These are phyloP conservation scores for Sedum album DNA, from an alignment of 164 flowering plant genomes.

Conservation along the genomic window DNA sequence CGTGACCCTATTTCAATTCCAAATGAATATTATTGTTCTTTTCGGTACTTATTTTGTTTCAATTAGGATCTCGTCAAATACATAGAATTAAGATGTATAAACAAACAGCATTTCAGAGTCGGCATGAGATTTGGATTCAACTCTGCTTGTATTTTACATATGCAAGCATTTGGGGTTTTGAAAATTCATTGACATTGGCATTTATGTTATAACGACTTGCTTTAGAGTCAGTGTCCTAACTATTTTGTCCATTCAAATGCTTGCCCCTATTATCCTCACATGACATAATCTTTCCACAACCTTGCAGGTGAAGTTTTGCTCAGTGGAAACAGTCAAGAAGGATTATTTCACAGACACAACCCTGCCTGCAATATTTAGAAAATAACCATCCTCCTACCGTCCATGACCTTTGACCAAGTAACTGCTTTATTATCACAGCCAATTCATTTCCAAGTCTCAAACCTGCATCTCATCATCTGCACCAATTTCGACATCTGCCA, in stretches of 20 bases:
- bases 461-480: background rate
- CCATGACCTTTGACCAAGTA: no score
- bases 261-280: no score
- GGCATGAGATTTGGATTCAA: background rate
- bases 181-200: no score
- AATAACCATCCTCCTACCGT: background rate
- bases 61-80: background rate
- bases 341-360: conserved; percentile 6
- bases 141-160: no score
- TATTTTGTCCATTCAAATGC: background rate
- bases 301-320: conserved; percentile 8
- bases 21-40: background rate
- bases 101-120: background rate
- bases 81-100: background rate
- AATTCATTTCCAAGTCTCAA: background rate
- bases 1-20: background rate
- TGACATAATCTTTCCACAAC: no score
- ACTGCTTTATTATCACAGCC: no score
- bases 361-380: conserved; percentile 6
- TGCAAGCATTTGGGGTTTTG: no score
- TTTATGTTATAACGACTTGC: no score
- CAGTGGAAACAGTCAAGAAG: conserved; percentile 1
- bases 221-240: background rate
- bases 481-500: background rate
- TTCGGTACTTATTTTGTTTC: background rate